Evolutionary conservation across 2,329 filamentous ascomycete genomes (phyloP).

Genomic region (Verticillium zaregamsianum): DNA sequence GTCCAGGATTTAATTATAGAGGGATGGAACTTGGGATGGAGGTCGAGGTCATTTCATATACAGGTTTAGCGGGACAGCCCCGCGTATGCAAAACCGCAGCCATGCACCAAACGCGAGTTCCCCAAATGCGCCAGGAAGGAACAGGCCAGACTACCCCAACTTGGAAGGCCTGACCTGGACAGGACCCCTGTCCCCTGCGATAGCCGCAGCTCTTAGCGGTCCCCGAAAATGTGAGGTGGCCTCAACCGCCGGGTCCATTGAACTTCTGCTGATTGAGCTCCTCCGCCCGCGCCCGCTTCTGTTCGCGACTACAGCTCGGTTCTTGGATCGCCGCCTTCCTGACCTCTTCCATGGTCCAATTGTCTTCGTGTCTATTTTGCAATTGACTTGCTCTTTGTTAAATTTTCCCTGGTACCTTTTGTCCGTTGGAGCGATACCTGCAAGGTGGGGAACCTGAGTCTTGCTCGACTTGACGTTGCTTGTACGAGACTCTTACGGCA

Average conservation of each 20-base stretch:
- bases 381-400: not conserved
- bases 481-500: not conserved
- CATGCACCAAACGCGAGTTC: not conserved
- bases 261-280: not conserved
- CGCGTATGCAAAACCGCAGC: not conserved
- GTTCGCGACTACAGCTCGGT: not conserved
- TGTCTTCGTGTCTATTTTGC: not conserved
- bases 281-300: not conserved
- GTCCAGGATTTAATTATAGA: too few relatives aligned
- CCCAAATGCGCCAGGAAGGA: not conserved
- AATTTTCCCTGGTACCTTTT: constrained; percentile 6
- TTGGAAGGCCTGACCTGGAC: not conserved
- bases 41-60: too few relatives aligned
- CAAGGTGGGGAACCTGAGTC: not conserved
- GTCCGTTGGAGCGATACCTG: constrained; percentile 11
- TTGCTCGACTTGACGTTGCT: constrained; percentile 2
- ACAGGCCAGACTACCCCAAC: not conserved
- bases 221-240: constrained; percentile 5
- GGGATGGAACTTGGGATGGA: too few relatives aligned
- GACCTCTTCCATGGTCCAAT: not conserved
- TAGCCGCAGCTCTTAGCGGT: not conserved
- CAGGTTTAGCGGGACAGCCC: not conserved
- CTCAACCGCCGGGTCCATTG: not conserved
- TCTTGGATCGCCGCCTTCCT: not conserved
- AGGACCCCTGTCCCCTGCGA: not conserved